Evolutionary conservation across 2,329 filamentous ascomycete genomes (phyloP), one percentile per base, ranked within the genome.

Genomic region (Fusarium newnesense): DNA sequence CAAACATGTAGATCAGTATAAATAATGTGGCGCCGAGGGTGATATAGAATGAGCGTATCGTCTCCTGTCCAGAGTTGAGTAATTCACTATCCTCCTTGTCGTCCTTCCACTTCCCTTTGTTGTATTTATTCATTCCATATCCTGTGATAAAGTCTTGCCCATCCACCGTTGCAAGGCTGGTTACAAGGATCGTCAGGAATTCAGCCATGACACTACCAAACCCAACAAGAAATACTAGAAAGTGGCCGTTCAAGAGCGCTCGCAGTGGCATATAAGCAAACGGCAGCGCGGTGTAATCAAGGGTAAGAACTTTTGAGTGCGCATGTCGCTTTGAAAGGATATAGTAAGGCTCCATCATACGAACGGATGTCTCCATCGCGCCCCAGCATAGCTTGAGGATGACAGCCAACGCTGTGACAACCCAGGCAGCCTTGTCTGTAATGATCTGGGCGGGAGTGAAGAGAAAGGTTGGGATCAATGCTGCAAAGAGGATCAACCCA

Each of bases 271-370:
- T 86, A 80, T 87, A 90, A 7, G 89, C 89, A 60, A 93, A 93
- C 9, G 92, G 91, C 75, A 93, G 88, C 34, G 91, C 91, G 1
- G 91, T 92, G 80, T 94, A 94, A 80, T 94, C 92, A 15, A 94
- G 87, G 1, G 90, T 91, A 11, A 94, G 86, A 4, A 89, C 91
- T 72, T 86, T 88, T 11, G 91, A 85, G 2, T 90, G 88, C 7
- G 92, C 92, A 72, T 92, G 88, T 7, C 92, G 87, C 59, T 85
- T 85, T 19, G 89, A 91, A 5, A 94, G 87, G 67, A 93, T 88
- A 78, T 91, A 93, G 77, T 92, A 94, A 4, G 92, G 92, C 79
- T 94, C 91, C 80, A 94, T 89, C 86, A 94, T 91, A 46, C 92
- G 90, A 52, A 94, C 86, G 32, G 90, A 88, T 63, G 88, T 91